These are phyloP conservation scores for Monilinia vaccinii-corymbosi DNA, from an alignment of 2,329 filamentous ascomycete genomes.

Conservation along the genomic window DNA sequence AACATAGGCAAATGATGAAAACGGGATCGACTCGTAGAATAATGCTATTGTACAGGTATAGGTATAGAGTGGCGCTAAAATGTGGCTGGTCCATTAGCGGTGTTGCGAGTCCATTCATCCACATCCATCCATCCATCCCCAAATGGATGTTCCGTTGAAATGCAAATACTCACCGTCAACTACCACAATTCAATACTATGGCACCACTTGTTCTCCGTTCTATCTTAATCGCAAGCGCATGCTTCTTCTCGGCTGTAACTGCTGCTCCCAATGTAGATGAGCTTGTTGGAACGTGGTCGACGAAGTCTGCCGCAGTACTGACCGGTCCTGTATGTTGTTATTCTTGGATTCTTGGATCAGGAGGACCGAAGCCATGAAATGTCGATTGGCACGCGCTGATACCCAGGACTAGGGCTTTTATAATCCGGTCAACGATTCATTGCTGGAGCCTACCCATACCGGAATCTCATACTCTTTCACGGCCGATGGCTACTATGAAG, in stretches of 20 bases:
- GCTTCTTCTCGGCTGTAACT: constrained; percentile 26
- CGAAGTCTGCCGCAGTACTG: constrained; percentile 59
- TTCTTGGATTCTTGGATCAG: constrained; percentile 18
- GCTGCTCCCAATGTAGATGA: constrained; percentile 34
- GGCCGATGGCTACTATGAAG: constrained; percentile 56
- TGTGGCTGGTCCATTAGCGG: not conserved
- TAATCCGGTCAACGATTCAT: constrained; percentile 53
- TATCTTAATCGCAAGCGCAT: constrained; percentile 30
- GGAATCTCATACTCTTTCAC: constrained; percentile 71
- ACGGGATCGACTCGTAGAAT: not conserved
- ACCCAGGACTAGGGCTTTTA: constrained; percentile 52
- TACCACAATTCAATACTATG: constrained; percentile 19
- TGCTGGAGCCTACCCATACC: constrained; percentile 56
- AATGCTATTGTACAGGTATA: too few species aligned
- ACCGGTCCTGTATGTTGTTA: constrained; percentile 53
- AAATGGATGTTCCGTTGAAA: constrained; percentile 1
- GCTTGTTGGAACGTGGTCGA: constrained; percentile 63
- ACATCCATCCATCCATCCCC: constrained; percentile 1
- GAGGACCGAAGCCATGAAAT: not conserved
- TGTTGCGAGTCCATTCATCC: constrained; percentile 5
- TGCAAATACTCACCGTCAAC: constrained; percentile 1
- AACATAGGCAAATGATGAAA: not conserved
- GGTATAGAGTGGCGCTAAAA: not conserved
- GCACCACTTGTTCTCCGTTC: constrained; percentile 29
- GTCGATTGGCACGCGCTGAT: constrained; percentile 12